phyloP scores from a whole-genome alignment of 805 yeast genomes.

The Teunomyces funiuensis region DNA sequence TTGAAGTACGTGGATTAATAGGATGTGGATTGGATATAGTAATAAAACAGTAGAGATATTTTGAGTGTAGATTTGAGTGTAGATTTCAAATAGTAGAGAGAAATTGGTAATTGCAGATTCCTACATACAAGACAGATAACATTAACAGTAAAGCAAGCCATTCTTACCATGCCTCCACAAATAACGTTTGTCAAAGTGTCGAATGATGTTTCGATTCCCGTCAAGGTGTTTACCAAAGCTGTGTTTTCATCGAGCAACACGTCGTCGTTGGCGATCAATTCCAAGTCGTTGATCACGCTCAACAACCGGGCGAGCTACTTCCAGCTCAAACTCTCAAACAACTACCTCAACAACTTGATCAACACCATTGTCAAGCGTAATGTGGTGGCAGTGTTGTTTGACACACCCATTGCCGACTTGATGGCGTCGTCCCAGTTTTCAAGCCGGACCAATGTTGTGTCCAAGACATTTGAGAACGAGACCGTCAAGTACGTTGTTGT shows the following conservation, averaged over 20 bases:
- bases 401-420: conserved; percentile 9
- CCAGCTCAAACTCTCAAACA: conserved; percentile 15
- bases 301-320: conserved; percentile 12
- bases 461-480: conserved; percentile 2
- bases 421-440: not conserved
- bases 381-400: conserved; percentile 8
- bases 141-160: too few relatives aligned
- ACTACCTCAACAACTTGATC: conserved; percentile 12
- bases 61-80: not conserved
- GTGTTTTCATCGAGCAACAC: not conserved
- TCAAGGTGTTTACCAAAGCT: conserved; percentile 13
- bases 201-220: conserved; percentile 8
- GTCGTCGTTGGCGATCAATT: conserved; percentile 15
- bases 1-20: conserved; percentile 1
- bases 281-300: conserved; percentile 13
- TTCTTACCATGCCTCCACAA: conserved; percentile 16
- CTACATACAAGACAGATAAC: too few relatives aligned
- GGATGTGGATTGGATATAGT: not conserved
- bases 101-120: too few relatives aligned
- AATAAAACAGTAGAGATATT: not conserved
- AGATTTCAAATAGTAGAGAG: too few relatives aligned
- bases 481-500: conserved; percentile 2
- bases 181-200: conserved; percentile 12
- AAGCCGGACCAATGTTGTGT: conserved; percentile 1
- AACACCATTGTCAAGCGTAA: conserved; percentile 8